Percentiles rank a stretch among this genome's conserved stretches.
phyloP scores from a whole-genome alignment of 345 rosid genomes.

The Camelina hispida region DNA sequence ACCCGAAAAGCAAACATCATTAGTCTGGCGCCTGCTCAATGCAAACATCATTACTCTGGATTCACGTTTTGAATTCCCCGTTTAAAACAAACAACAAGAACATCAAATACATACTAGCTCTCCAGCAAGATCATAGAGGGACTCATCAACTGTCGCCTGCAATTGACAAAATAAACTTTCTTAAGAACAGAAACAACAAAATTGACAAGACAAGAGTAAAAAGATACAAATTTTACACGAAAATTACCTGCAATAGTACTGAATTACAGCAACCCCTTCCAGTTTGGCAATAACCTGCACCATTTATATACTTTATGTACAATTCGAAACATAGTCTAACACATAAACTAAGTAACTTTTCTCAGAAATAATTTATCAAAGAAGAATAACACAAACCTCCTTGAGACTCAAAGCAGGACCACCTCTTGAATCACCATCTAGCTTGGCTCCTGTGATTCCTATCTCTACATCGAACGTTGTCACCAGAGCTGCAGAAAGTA shows the following conservation, averaged over 20 bases:
- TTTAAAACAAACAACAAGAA: slow-evolving; percentile 22
- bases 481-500: slow-evolving; percentile 68
- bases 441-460: no score
- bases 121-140: slow-evolving; percentile 97
- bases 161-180: slow-evolving; percentile 30
- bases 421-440: slow-evolving; percentile 99
- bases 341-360: no score
- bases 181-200: slow-evolving; percentile 17
- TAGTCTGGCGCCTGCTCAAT: no score
- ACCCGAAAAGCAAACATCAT: no score
- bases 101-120: slow-evolving; percentile 70
- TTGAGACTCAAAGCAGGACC: slow-evolving; percentile 76
- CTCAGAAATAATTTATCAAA: neutral
- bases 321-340: slow-evolving; percentile 6
- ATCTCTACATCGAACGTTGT: no score
- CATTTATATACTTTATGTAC: slow-evolving; percentile 32
- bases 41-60: neutral
- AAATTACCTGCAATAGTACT: slow-evolving; percentile 82
- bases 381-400: slow-evolving; percentile 65
- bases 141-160: slow-evolving; percentile 98
- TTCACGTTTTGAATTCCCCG: slow-evolving; percentile 13
- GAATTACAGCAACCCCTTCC: slow-evolving; percentile 98
- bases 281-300: slow-evolving; percentile 93
- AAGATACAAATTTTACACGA: neutral
- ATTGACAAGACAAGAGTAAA: neutral